Evolutionary conservation across 2,329 filamentous ascomycete genomes (phyloP).

Genomic region (Fusarium zealandicum): DNA sequence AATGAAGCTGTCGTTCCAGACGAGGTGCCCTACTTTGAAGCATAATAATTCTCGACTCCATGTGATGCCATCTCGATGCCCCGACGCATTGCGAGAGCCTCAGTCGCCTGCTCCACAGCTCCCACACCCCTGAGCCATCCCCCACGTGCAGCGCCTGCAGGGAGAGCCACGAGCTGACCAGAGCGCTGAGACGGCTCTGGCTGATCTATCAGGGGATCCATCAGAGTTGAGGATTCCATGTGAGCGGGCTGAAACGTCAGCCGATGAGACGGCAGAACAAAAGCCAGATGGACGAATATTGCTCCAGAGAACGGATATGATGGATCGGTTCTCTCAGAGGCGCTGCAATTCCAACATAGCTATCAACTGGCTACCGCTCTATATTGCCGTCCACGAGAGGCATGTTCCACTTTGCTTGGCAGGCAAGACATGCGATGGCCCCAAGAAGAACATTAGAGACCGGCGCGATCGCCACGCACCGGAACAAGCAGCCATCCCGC

Average conservation of each 20-base stretch:
- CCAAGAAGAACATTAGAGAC: background rate
- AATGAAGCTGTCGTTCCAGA: slow-evolving; percentile 7
- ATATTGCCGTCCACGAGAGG: background rate
- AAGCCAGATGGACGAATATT: no score
- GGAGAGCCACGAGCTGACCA: slow-evolving; percentile 2
- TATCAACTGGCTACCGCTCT: no score
- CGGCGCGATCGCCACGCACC: slow-evolving; percentile 2
- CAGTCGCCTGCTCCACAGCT: background rate
- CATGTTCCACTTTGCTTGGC: background rate
- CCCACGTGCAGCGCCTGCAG: slow-evolving; percentile 31
- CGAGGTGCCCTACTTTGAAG: background rate
- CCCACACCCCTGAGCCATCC: background rate
- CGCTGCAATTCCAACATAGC: no score
- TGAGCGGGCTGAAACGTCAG: slow-evolving; percentile 39
- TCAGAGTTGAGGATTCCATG: slow-evolving; percentile 10
- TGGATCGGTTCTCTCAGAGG: background rate
- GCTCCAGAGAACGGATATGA: no score
- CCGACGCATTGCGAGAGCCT: background rate
- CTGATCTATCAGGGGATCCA: background rate
- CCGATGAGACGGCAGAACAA: slow-evolving; percentile 6
- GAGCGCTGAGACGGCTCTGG: background rate
- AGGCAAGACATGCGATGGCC: no score
- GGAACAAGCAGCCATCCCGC: slow-evolving; percentile 15
- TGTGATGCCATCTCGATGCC: background rate
- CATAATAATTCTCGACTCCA: background rate